Percentiles rank a stretch among this genome's conserved stretches.
Conservation (phyloP, 1,284 basidiomycete genomes). For the Phellopilus nigrolimitatus region DNA sequence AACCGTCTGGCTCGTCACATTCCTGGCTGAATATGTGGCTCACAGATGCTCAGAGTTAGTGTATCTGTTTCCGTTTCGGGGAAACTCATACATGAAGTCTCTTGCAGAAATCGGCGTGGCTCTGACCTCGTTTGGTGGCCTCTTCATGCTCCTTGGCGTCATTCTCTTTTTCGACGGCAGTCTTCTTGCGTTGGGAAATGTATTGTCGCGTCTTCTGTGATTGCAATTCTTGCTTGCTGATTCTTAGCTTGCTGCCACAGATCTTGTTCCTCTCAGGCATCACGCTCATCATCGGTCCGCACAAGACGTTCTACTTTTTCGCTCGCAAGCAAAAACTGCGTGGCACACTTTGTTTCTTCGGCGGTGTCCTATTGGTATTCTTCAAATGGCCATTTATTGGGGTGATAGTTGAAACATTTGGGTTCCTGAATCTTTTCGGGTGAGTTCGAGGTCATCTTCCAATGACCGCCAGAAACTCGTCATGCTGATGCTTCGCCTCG, state of each 20-base stretch:
- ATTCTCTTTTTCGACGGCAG: slow-evolving; percentile 97
- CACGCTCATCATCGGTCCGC: slow-evolving; percentile 91
- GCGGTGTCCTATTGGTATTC: slow-evolving; percentile 85
- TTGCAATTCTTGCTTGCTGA: slow-evolving; percentile 3
- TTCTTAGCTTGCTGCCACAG: slow-evolving; percentile 36
- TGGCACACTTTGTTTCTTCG: slow-evolving; percentile 89
- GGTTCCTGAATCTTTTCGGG: slow-evolving; percentile 98
- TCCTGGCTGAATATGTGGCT: slow-evolving; percentile 51
- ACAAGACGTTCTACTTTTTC: slow-evolving; percentile 98
- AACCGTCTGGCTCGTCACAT: neutral
- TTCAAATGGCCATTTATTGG: slow-evolving; percentile 92
- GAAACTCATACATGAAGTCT: neutral
- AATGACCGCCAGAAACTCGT: no score
- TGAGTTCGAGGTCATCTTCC: slow-evolving; percentile 40
- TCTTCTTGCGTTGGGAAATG: slow-evolving; percentile 95
- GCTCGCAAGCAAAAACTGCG: slow-evolving; percentile 93
- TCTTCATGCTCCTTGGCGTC: slow-evolving; percentile 96
- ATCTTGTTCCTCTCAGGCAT: slow-evolving; percentile 89
- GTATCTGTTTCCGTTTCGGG: neutral
- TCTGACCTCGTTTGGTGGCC: slow-evolving; percentile 92
- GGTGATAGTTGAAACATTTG: slow-evolving; percentile 91
- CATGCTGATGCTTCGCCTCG: no score
- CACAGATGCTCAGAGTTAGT: slow-evolving; percentile 59
- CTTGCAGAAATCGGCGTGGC: slow-evolving; percentile 88
- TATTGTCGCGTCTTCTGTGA: slow-evolving; percentile 30